Base-by-base conservation (phyloP, 176 grass and related monocot species). In the Oryza officinalis region DNA sequence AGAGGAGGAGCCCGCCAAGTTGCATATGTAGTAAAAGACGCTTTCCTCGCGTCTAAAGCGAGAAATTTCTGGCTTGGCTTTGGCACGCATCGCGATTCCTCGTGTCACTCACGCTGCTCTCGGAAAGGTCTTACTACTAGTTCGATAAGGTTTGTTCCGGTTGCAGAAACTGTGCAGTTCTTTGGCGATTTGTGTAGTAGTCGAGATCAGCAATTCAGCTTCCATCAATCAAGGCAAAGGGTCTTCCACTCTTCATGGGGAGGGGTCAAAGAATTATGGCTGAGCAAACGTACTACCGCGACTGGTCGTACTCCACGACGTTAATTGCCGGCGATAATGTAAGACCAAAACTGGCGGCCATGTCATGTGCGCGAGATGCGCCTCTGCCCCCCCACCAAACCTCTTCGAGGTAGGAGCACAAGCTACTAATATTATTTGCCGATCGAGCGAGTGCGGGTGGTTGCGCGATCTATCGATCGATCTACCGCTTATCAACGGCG, bases 21-120 rank as follows among this genome's bases (percentile, higher is more conserved):
- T 65, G 83, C 54, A 18, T 6, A 22, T 67, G 88, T 63, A 86
- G 88, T 63, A 86, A 85, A 85, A 83, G 74, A 85, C 3, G 84
- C 84, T 86, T 90, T 90, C 68, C n/a, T 68, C 38, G 72, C 47
- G 41, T 61, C 77, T 61, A 90, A 90, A 83, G 88, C 74, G 44
- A 63, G 67, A 40, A 60, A 79, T 83, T 90, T 76, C 74, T 35
- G 17, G 50, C 2, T 37, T 27, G 66, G 57, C 57, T 72, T 25
- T 61, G 57, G 57, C 57, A 61, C n/a, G 57, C 57, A 61, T 25
- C 5, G 20, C 44, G 66, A 76, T 68, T 57, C 75, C 37, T 37
- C 65, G 22, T 25, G 63, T 43, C 71, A 49, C 40, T 52, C 49
- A 26, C 2, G 47, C 50, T 22, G 25, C 10, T 40, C 28, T 72